Evolutionary conservation across 768 basidiomycete genomes (phyloP).

Genomic region (Lentinula edodes): DNA sequence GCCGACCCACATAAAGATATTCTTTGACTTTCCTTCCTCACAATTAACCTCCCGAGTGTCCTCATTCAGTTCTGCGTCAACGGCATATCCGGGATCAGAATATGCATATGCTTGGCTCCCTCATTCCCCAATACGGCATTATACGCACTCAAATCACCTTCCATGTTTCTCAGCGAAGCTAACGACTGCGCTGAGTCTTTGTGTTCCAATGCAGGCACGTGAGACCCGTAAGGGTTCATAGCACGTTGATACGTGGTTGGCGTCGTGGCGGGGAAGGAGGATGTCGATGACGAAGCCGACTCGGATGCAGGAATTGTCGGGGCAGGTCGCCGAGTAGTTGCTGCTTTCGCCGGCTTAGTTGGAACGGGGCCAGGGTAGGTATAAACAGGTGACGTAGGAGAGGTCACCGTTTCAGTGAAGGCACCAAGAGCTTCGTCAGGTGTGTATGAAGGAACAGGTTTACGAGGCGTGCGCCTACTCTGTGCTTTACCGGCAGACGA

Average conservation of each 20-base stretch:
- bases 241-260: neutral
- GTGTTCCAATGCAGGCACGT: neutral
- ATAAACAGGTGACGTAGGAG: slow-evolving; percentile 1
- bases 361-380: slow-evolving; percentile 1
- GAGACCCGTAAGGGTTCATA: neutral
- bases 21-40: neutral
- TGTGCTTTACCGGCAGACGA: neutral
- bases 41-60: neutral
- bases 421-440: neutral
- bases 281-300: neutral
- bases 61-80: neutral
- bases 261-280: neutral
- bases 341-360: neutral
- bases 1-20: neutral
- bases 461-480: neutral
- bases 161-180: slow-evolving; percentile 4
- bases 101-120: slow-evolving; percentile 1
- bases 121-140: neutral
- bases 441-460: slow-evolving; percentile 4
- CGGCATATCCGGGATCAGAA: slow-evolving; percentile 7
- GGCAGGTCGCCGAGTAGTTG: neutral
- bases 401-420: neutral
- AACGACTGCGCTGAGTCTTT: slow-evolving; percentile 5
- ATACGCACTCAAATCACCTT: slow-evolving; percentile 6
- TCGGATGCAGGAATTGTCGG: neutral